These are phyloP conservation scores for Aspergillus luchuensis DNA, from an alignment of 2,329 filamentous ascomycete genomes.

Conservation along the genomic window DNA sequence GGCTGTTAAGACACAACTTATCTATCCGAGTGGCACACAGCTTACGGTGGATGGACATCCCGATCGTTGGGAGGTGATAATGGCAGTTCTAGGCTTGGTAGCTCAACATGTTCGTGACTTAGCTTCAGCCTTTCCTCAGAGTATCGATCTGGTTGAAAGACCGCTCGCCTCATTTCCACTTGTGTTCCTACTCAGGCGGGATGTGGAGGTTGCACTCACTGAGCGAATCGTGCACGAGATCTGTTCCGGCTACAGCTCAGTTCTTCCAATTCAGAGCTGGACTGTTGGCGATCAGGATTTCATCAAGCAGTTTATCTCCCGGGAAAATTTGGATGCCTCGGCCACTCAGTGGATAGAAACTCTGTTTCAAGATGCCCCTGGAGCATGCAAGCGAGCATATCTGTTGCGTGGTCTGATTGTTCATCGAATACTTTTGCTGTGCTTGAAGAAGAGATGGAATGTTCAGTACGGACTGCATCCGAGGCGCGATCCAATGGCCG, in stretches of 20 bases:
- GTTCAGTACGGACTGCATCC: slow-evolving; percentile 66
- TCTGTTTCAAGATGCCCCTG: slow-evolving; percentile 37
- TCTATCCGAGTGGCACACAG: slow-evolving; percentile 58
- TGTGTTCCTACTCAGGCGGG: slow-evolving; percentile 55
- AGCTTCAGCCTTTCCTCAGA: slow-evolving; percentile 42
- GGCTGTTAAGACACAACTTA: slow-evolving; percentile 57
- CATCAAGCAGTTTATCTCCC: slow-evolving; percentile 38
- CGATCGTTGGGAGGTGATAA: slow-evolving; percentile 52
- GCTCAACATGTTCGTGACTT: slow-evolving; percentile 43
- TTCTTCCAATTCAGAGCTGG: too few species aligned
- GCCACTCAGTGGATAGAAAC: slow-evolving; percentile 9
- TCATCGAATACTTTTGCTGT: slow-evolving; percentile 61
- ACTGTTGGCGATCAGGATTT: too few species aligned
- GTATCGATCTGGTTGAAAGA: slow-evolving; percentile 53
- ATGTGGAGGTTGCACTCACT: too few species aligned
- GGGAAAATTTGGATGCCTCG: slow-evolving; percentile 20
- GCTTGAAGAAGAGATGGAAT: slow-evolving; percentile 65
- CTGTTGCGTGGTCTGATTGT: slow-evolving; percentile 66
- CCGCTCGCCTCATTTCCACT: slow-evolving; percentile 54
- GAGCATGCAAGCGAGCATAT: slow-evolving; percentile 45
- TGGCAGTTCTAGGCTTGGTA: slow-evolving; percentile 48
- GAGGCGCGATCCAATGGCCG: slow-evolving; percentile 52
- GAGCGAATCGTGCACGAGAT: too few species aligned
- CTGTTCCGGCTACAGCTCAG: too few species aligned
- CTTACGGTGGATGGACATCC: slow-evolving; percentile 56